A percentile compares a stretch with the other conserved stretches of the same genome.
Conservation (phyloP, 768 basidiomycete genomes). For the Leccinum disarticulatum region DNA sequence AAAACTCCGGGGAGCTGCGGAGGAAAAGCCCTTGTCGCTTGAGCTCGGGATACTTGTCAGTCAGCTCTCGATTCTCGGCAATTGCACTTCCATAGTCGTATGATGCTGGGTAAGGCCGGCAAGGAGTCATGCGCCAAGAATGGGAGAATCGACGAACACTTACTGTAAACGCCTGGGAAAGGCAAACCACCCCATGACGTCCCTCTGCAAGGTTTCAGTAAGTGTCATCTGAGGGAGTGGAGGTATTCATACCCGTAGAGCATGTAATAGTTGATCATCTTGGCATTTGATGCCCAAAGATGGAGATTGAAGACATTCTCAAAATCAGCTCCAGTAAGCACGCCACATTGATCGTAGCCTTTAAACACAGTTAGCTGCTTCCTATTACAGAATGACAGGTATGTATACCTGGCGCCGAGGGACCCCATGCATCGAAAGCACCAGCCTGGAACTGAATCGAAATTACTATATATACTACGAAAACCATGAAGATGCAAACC, state of each 20-base stretch:
- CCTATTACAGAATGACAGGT: neutral
- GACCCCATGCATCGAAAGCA: constrained; percentile 81
- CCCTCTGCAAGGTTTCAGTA: constrained; percentile 46
- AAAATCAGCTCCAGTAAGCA: constrained; percentile 71
- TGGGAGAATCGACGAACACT: constrained; percentile 12
- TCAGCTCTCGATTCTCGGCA: constrained; percentile 64
- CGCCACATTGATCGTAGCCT: constrained; percentile 65
- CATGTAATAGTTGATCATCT: constrained; percentile 86
- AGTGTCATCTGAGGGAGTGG: neutral
- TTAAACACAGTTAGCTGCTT: constrained; percentile 4
- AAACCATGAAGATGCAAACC: constrained; percentile 6
- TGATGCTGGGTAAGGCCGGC: constrained; percentile 37
- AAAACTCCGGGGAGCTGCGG: constrained; percentile 74
- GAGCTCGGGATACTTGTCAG: constrained; percentile 71
- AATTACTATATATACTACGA: constrained; percentile 10
- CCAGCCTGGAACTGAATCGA: constrained; percentile 65
- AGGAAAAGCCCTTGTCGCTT: constrained; percentile 79
- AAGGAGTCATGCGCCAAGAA: neutral
- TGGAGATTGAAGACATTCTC: constrained; percentile 77
- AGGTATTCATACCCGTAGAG: constrained; percentile 57
- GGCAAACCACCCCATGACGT: constrained; percentile 86
- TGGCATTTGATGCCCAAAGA: constrained; percentile 80
- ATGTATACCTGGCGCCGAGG: constrained; percentile 57
- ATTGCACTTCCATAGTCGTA: constrained; percentile 83
- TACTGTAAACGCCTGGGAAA: constrained; percentile 70